Base-by-base conservation (phyloP, 345 rosid species). In the Conringia planisiliqua region DNA sequence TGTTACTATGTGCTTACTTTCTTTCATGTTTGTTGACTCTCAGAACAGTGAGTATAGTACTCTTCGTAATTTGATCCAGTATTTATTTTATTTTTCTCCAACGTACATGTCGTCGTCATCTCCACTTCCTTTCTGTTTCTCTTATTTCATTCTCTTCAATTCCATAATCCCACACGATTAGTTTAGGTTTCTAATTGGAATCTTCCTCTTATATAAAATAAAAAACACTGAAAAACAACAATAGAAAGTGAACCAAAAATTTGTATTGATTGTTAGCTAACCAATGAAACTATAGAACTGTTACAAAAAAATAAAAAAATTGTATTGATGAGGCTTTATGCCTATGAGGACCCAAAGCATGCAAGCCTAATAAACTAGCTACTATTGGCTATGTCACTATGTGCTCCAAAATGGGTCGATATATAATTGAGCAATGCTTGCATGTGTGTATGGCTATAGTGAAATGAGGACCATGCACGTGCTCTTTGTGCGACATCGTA, bases 401-500 rank as follows among this genome's bases (percentile, higher is more conserved):
- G 56, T 32, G 63, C 36, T 22, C 14, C 27, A 27, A 20, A 32
- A 52, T 62, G 55, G 40, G 40, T 72, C 55, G 61, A 20, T 42
- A 17, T 55, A 63, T 63, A 52, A 72, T 54, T 63, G 77, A 73
- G 55, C 63, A 55, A 64, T 71, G 75, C 14, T 20, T 10, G 39
- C 42, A 13, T 14, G 48, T 24, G 75, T 70, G 22, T 16, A 7
- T 62, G 40, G 62, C 39, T 65, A 44, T 74, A 55, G 59, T 65
- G 30, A 26, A 65, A 66, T 26, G 60, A 38, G 68, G 24, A 67
- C 32, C 24, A 52, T 61, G 70, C 58, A 69, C 51, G 59, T 69
- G 57, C 47, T 69, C 47, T 75, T 60, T 42, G 42, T 62, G 70
- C 50, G 74, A 62, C 75, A 69, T 61, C 64, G 74, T 69, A 76